Base-by-base conservation (phyloP, 2,329 filamentous ascomycete genomes). In the Claviceps pusilla region DNA sequence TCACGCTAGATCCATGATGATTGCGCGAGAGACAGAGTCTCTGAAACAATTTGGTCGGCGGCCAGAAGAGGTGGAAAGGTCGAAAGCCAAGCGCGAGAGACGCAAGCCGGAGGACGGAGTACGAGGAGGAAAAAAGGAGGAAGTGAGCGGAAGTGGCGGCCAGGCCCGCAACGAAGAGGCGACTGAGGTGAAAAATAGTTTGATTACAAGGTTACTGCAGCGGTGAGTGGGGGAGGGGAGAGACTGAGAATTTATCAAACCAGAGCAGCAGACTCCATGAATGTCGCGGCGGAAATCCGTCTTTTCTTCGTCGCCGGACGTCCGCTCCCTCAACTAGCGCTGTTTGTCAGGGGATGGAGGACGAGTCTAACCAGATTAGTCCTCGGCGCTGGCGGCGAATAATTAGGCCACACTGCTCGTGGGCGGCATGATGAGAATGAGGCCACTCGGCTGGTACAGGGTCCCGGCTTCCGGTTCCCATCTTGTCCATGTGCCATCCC, bases 1-100 rank as follows among this genome's bases (percentile, higher is more conserved):
- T 63, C 59, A 64, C 66, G 60, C 60, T 58, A 66, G 58, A 48
- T 69, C 68, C 67, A 71, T 71, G 58, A 51, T 62, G 62, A 57
- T 54, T 53, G 50, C 29, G 52, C 42, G 4, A 39, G 43, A 47
- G 43, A 53, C 41, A 24, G 11, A 46, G 37, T 47, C 24, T 51
- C 41, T 45, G 46, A 12, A 47, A 42, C 35, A 50, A 16, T 49
- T 28, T 12, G 19, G 4, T 35, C 24, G 37, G 47, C 28, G 12
- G 37, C 37, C 42, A 46, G 33, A 47, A 28, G 9, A 41, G 28
- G 16, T 24, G 2, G 24, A 6, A 16, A 11, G 46, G 24, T 12
- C n/a, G 16, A 41, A 43, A 11, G 33, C 45, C 35, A 43, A 41
- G 16, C 37, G 19, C 29, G 50, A 24, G 33, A 28, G 28, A 19